Evolutionary conservation across 2,329 filamentous ascomycete species (phyloP), one percentile per base, ranked within the genome.

Genomic region (Samsoniella hepiali): DNA sequence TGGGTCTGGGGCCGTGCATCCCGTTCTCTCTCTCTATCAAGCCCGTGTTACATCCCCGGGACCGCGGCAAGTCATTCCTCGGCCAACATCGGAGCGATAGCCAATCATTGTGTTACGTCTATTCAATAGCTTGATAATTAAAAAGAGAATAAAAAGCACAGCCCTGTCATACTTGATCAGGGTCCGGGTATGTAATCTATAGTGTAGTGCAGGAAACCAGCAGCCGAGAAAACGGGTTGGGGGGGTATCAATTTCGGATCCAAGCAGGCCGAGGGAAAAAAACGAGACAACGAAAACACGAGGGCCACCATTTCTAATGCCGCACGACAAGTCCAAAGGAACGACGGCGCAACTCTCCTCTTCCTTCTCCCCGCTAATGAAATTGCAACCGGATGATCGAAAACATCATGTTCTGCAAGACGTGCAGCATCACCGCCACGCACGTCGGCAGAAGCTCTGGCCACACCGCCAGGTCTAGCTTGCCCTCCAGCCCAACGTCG

Each of bases 321-420:
- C 55, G 17, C 40, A 34, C 6, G 29, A 49, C n/a, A 45, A 36
- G 42, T 38, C 57, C 32, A 59, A 31, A 50, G 15, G 10, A 31
- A 8, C 57, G 38, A 29, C 51, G 8, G 31, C 15, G 31, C 31
- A 47, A 36, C 45, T 59, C 45, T 17, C 13, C 32, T 38, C 44
- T 47, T 29, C 38, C 40, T 17, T n/a, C 15, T 22, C 31, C 36
- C 22, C 15, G 27, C 72, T 66, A 75, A 42, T 74, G 78, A 68
- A 90, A 89, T 67, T 84, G 82, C 70, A 90, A 75, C 66, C 87
- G 81, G 42, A 89, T 84, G 69, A 90, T 89, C 53, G 85, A 87
- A 75, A 90, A 89, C 63, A 90, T 74, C 87, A 90, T 90, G 72
- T 89, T 90, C 75, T 90, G 87, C 74, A 89, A 71, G 58, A 89